phyloP scores from a whole-genome alignment of 257 asterid species.

The Fraxinus pennsylvanica region DNA sequence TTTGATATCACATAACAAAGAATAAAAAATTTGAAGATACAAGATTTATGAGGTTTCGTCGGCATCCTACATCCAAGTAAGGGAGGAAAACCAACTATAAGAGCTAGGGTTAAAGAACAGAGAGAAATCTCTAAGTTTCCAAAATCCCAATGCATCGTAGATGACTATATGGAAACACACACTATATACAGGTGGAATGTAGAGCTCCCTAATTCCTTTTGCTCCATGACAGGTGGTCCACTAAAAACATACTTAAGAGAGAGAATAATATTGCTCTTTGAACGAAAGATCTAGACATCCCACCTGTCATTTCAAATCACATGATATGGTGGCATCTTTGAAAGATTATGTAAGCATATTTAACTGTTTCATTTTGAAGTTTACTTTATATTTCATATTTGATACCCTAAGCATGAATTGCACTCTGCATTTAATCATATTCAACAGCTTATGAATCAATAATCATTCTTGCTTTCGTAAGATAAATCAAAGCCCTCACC shows the following conservation, averaged over 20 bases:
- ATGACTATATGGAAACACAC: background rate
- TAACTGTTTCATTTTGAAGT: background rate
- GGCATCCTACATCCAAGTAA: background rate
- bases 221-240: background rate
- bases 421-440: background rate
- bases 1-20: background rate
- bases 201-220: background rate
- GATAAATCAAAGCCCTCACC: conserved; percentile 37
- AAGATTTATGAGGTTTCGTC: background rate
- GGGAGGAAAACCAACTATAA: background rate
- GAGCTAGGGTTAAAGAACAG: background rate
- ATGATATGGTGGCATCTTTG: background rate
- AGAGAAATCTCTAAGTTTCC: background rate
- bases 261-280: background rate
- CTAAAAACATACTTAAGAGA: background rate
- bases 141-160: background rate
- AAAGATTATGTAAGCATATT: background rate
- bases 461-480: background rate
- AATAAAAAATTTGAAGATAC: background rate
- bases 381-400: background rate
- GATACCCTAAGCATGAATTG: background rate
- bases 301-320: background rate
- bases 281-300: background rate
- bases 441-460: conserved; percentile 15
- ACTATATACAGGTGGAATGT: background rate